Percentiles rank a stretch among this genome's conserved stretches.
Conservation (phyloP, 192 early-diverging fungal species). For the Gaertneriomyces semiglobifer region DNA sequence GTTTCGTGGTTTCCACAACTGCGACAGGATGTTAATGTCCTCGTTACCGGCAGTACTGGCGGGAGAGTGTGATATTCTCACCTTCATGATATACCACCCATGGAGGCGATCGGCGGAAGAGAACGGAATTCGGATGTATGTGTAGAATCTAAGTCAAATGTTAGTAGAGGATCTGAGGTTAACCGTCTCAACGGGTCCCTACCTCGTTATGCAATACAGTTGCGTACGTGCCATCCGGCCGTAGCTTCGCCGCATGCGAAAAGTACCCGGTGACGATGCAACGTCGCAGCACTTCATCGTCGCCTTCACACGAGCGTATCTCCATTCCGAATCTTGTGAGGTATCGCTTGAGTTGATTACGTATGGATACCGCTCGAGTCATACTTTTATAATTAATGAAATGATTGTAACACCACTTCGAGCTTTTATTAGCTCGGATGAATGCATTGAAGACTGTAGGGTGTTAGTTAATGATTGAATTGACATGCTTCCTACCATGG, state of each 20-base stretch:
- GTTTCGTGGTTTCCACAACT: slow-evolving; percentile 50
- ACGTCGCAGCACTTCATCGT: slow-evolving; percentile 54
- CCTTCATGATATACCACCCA: slow-evolving; percentile 54
- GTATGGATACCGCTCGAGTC: slow-evolving; percentile 31
- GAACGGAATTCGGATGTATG: slow-evolving; percentile 47
- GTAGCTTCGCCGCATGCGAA: slow-evolving; percentile 66
- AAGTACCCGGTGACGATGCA: slow-evolving; percentile 75
- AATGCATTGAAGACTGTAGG: slow-evolving; percentile 50
- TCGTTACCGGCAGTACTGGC: background rate
- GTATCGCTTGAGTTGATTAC: slow-evolving; percentile 49
- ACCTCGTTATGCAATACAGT: slow-evolving; percentile 63
- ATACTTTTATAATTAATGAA: slow-evolving; percentile 67
- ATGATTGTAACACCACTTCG: slow-evolving; percentile 50
- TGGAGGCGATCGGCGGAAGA: slow-evolving; percentile 45
- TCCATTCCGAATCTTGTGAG: slow-evolving; percentile 44
- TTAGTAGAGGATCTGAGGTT: too few relatives aligned
- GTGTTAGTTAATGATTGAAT: slow-evolving; percentile 14
- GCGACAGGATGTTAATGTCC: background rate
- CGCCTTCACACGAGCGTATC: slow-evolving; percentile 33
- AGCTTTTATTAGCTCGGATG: slow-evolving; percentile 32
- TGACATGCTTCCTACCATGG: background rate
- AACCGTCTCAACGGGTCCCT: slow-evolving; percentile 7
- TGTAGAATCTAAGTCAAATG: slow-evolving; percentile 19
- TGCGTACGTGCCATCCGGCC: slow-evolving; percentile 63
- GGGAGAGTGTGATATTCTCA: background rate